phyloP scores from a whole-genome alignment of 2,329 filamentous ascomycete species.

The Botrytis tulipae region DNA sequence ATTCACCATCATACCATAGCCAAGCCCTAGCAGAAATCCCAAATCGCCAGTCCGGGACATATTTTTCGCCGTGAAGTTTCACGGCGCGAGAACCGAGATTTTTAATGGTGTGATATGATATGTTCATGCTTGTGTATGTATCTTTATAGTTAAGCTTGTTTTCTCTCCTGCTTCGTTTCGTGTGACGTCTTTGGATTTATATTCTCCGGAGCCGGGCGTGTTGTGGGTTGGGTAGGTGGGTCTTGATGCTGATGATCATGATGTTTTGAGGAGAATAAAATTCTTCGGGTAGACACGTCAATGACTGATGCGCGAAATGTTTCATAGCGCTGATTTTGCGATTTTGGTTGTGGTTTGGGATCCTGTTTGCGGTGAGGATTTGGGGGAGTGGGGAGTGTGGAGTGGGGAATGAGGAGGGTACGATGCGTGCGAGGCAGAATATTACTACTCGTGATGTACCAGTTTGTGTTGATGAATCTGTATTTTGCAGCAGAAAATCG shows the following conservation, averaged over 20 bases:
- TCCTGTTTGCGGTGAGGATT: background rate
- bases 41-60: background rate
- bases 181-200: background rate
- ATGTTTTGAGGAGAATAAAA: background rate
- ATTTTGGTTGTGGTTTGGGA: background rate
- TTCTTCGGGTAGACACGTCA: background rate
- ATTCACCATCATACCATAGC: too few species aligned
- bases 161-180: background rate
- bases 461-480: background rate
- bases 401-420: too few species aligned
- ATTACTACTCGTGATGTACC: background rate
- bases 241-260: fast-evolving
- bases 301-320: background rate
- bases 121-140: background rate
- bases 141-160: background rate
- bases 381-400: too few species aligned
- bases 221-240: background rate
- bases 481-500: background rate
- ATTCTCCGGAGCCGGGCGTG: background rate
- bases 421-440: background rate
- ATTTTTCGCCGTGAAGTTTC: background rate
- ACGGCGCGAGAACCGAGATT: background rate
- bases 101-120: background rate
- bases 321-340: background rate
- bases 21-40: background rate